phyloP scores from a whole-genome alignment of 2,329 filamentous ascomycete species.

The Chaetomium sp. region DNA sequence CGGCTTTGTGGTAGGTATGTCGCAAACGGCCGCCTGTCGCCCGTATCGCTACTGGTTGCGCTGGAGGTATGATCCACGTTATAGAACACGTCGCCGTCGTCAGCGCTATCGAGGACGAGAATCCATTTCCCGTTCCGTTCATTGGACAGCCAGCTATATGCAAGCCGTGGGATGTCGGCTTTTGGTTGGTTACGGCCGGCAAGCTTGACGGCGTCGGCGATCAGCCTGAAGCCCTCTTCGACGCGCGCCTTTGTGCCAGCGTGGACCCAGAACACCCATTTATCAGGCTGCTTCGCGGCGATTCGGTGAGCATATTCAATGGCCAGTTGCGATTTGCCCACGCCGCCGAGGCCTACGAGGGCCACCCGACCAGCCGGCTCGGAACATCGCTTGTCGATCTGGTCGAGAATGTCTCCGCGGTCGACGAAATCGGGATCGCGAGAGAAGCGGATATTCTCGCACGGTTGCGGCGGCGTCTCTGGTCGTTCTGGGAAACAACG shows the following conservation, averaged over 20 bases:
- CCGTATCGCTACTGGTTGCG: not conserved
- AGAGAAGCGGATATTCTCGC: conserved; percentile 26
- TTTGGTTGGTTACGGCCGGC: conserved; percentile 22
- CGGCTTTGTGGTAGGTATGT: conserved; percentile 26
- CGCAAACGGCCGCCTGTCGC: conserved; percentile 14
- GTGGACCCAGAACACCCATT: conserved; percentile 12
- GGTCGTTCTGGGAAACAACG: conserved; percentile 8
- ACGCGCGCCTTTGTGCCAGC: conserved; percentile 23
- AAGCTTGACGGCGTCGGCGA: conserved; percentile 28
- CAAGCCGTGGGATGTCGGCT: conserved; percentile 22
- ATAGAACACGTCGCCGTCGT: conserved; percentile 28
- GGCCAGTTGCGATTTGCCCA: conserved; percentile 20
- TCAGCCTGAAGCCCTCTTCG: conserved; percentile 28
- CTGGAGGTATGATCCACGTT: not conserved
- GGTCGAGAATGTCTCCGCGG: conserved; percentile 24
- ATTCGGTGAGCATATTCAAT: conserved; percentile 12
- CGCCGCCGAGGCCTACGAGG: conserved; percentile 32
- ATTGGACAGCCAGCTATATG: conserved; percentile 29
- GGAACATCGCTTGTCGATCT: conserved; percentile 20
- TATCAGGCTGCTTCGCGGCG: not conserved
- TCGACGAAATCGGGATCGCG: conserved; percentile 29
- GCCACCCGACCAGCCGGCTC: conserved; percentile 22
- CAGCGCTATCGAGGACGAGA: conserved; percentile 34
- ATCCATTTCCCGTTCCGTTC: conserved; percentile 28
- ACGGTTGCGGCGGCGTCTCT: conserved; percentile 21